Percentiles rank a stretch among this genome's conserved stretches.
Evolutionary conservation across 163 green algal genomes (phyloP).

Genomic region (Scenedesmus sp.): DNA sequence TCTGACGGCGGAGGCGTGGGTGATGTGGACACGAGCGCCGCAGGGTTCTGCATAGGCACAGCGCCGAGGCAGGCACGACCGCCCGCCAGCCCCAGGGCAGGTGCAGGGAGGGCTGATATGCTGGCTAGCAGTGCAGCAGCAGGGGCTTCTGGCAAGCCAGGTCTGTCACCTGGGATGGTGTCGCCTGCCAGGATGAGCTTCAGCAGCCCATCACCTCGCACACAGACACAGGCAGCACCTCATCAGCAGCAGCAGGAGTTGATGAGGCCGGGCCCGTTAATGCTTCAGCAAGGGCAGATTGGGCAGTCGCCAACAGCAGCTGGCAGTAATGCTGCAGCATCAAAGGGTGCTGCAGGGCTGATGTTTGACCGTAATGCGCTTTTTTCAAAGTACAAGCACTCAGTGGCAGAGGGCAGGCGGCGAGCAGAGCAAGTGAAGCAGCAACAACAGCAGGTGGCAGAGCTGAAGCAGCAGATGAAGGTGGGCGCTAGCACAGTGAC

Average conservation of each 20-base stretch:
- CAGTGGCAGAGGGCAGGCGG: conserved; percentile 57
- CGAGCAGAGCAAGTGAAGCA: conserved; percentile 59
- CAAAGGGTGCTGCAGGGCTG: not conserved
- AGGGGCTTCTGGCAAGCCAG: not conserved
- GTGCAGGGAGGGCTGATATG: conserved; percentile 1
- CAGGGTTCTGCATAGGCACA: conserved; percentile 61
- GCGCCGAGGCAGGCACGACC: conserved; percentile 55
- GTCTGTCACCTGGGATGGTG: not conserved
- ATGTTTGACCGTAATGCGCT: conserved; percentile 58
- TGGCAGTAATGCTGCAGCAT: not conserved
- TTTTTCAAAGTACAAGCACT: conserved; percentile 66
- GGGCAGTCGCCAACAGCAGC: not conserved
- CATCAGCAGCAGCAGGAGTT: conserved; percentile 11
- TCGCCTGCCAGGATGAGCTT: not conserved
- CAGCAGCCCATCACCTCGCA: not conserved
- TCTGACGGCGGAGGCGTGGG: conserved; percentile 44
- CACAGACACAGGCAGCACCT: not conserved
- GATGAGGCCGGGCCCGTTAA: not conserved
- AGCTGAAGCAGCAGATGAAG: conserved; percentile 63
- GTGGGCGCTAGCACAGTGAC: conserved; percentile 25
- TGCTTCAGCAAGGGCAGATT: not conserved
- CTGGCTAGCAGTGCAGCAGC: not conserved
- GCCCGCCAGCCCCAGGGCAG: not conserved
- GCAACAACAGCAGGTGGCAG: conserved; percentile 55
- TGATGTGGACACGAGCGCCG: conserved; percentile 52